These are phyloP conservation scores for Persicaria maculosa DNA, from an alignment of 148 eudicot species.

Conservation along the genomic window DNA sequence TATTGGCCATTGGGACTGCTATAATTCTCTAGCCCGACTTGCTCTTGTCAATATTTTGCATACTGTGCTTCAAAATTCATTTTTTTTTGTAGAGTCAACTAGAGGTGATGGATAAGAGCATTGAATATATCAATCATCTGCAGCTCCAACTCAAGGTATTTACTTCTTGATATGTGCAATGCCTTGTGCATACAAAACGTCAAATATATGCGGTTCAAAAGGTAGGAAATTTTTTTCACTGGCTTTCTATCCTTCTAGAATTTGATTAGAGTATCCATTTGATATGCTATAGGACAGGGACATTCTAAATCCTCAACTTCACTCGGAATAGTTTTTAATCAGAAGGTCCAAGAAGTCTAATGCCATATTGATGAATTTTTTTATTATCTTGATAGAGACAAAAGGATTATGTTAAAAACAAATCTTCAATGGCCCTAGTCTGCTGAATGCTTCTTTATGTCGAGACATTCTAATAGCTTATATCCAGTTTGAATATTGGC, in stretches of 20 bases:
- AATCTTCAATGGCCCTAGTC: no score
- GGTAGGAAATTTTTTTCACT: neutral
- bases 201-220: neutral
- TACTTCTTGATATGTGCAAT: neutral
- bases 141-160: slow-evolving; percentile 6
- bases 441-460: no score
- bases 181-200: neutral
- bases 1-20: no score
- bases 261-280: rapidly evolving
- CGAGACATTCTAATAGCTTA: no score
- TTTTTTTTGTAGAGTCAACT: neutral
- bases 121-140: slow-evolving; percentile 3
- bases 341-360: neutral
- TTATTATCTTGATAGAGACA: neutral
- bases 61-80: neutral
- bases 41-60: no score
- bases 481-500: no score
- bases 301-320: neutral
- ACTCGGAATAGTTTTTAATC: neutral
- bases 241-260: neutral
- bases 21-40: no score
- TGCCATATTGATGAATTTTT: neutral
- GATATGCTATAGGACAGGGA: neutral
- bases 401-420: neutral
- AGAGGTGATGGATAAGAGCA: neutral